Evolutionary conservation across 306 rosid species (phyloP), one percentile per base, ranked within the genome.

Genomic region (Comarum palustre): DNA sequence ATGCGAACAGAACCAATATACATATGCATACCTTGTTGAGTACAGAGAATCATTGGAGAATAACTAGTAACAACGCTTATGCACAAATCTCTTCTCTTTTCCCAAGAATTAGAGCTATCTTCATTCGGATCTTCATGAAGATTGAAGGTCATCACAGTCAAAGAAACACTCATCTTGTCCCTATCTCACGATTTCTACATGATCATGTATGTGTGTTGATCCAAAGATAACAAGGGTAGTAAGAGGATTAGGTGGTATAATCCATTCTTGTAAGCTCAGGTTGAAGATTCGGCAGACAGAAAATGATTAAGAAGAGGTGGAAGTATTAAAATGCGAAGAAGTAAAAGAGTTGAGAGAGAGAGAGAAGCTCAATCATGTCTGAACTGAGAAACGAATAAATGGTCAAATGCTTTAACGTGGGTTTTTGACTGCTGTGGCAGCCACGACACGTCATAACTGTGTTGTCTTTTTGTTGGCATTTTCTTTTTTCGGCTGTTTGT

Each of bases 51-150:
- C 68, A 83, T 83, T 19, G 99, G 99, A 60, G 90, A 91, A 84
- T 91, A 88, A 68, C 85, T 89, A 52, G 96, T 86, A 39, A 94
- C 78, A 61, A 94, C 97, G 36, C 96, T 89, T 1, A 94, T 76
- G 48, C 99, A 94, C 77, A 95, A 79, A 76, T 88, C 99, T 82
- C 90, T 88, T 73, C 97, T 88, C 86, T 90, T 95, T 69, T 87
- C 97, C 99, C 99, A 95, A 2, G 96, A 90, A 85, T 95, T 87
- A 41, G 99, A 90, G 75, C 97, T 88, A 24, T 95, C 99, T 31
- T 78, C 81, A 12, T 84, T 83, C 74, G 92, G 86, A 86, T 95
- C 96, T 52, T 95, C 99, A n/a, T 84, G 92, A 13, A 95, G 96
- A 87, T 91, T 91, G 87, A 95, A 91, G 87, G 96, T 87, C 97